Evolutionary conservation across 805 yeast species (phyloP), one percentile per base, ranked within the genome.

Genomic region (Blastobotrys parvus): DNA sequence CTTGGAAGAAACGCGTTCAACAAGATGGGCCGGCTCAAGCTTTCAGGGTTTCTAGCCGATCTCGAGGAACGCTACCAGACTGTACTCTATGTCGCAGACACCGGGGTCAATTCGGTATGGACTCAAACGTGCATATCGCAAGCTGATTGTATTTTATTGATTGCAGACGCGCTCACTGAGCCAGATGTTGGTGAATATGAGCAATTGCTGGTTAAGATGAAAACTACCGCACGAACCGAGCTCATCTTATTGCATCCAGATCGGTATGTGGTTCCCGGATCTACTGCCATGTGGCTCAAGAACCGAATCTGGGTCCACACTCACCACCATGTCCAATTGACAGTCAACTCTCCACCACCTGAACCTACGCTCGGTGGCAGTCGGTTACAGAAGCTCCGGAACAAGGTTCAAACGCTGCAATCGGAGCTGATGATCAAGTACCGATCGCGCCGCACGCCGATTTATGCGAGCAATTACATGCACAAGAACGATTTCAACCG

Each of bases 1-100:
- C 65, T 90, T 47, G 98, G 98, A 1, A 74, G 86, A 42, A 86
- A 89, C 62, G 97, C 97, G 0, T 92, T 92, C 68, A 95, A 87
- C 60, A 87, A 79, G 52, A 69, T 92, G 38, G 85, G 96, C 0
- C 79, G 81, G 44, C 67, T 92, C 57, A 89, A 86, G 57, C 80
- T 89, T 48, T 77, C 92, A 33, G 95, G 97, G 0, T 85, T 81
- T 56, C 82, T 90, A 58, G 84, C 95, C 0, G 94, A 87, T 52
- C 69, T 92, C 39, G 98, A 90, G 67, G 97, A 89, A 54, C 74
- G 77, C 48, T 85, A 80, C 59, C 86, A 90, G 51, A 82, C 87
- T n/a, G 82, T 92, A 3, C 77, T 90, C 1, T 92, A 90, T 56
- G 78, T 90, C 10, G 89, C 92, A 20, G 97, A 92, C 55, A 79